Conservation (phyloP, 805 yeast species). For the Sungouiella blattae region DNA sequence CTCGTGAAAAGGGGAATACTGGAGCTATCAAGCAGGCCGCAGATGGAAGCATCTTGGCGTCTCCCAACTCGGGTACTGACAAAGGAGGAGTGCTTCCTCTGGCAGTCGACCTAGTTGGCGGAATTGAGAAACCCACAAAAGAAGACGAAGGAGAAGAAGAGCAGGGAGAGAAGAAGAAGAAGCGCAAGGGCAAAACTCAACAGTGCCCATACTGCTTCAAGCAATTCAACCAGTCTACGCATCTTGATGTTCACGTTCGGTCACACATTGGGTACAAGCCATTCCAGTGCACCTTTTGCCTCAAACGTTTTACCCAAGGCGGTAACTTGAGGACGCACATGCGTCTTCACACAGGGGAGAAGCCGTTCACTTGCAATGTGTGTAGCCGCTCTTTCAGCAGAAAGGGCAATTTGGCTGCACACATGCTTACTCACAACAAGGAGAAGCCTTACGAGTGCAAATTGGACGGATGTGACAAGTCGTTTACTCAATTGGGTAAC, state of each 20-base stretch:
- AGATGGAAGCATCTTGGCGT: constrained; percentile 65
- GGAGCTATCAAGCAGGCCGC: constrained; percentile 59
- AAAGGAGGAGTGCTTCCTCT: constrained; percentile 45
- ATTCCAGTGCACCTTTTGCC: constrained; percentile 73
- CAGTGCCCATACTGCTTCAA: constrained; percentile 78
- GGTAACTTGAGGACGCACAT: constrained; percentile 85
- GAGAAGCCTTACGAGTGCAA: constrained; percentile 76
- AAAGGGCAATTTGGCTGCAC: constrained; percentile 90
- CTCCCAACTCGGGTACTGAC: constrained; percentile 19
- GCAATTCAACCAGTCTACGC: constrained; percentile 84
- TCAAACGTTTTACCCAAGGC: constrained; percentile 82
- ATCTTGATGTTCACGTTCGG: constrained; percentile 82
- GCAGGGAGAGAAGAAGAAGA: constrained; percentile 16
- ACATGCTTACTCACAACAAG: constrained; percentile 75
- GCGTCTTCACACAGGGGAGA: constrained; percentile 87
- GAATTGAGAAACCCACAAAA: constrained; percentile 59
- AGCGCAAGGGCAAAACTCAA: constrained; percentile 46
- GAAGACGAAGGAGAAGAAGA: constrained; percentile 18
- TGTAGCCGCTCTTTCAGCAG: constrained; percentile 81
- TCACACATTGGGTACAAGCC: constrained; percentile 88
- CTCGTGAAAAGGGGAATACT: constrained; percentile 74
- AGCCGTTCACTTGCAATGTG: constrained; percentile 76
- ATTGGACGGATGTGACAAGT: constrained; percentile 76
- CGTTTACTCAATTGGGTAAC: constrained; percentile 89
- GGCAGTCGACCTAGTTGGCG: constrained; percentile 69